These are phyloP conservation scores for Liquidambar formosana DNA, from an alignment of 164 flowering plant genomes.

Conservation along the genomic window DNA sequence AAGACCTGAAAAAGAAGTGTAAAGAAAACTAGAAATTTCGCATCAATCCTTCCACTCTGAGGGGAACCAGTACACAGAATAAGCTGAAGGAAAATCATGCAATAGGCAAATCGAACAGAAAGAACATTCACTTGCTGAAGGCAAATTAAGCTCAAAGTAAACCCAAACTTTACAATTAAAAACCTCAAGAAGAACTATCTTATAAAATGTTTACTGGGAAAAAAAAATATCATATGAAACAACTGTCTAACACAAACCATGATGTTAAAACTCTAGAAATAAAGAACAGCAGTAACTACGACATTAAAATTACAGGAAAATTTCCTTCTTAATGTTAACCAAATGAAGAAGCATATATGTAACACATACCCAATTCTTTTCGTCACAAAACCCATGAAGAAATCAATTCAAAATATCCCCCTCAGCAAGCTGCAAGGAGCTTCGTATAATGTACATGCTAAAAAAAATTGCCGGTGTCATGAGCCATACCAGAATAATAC, in stretches of 20 bases:
- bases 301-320: constrained; percentile 11
- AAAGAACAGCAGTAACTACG: neutral
- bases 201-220: neutral
- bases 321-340: constrained; percentile 11
- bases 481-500: constrained; percentile 20
- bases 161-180: neutral
- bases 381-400: constrained; percentile 6
- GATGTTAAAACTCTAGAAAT: constrained; percentile 1
- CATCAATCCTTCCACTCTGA: too few species aligned
- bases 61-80: neutral
- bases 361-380: constrained; percentile 7
- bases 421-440: constrained; percentile 1
- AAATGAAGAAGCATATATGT: constrained; percentile 4
- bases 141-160: neutral
- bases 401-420: neutral
- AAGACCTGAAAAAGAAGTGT: too few species aligned
- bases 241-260: neutral
- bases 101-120: neutral
- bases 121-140: neutral
- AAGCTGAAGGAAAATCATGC: neutral
- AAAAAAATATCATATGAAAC: neutral
- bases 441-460: constrained; percentile 13
- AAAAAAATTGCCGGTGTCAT: constrained; percentile 19
- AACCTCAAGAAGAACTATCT: neutral
- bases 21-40: too few species aligned